phyloP scores from a whole-genome alignment of 2,329 filamentous ascomycete genomes.

The Microdochium trichocladiopsis region DNA sequence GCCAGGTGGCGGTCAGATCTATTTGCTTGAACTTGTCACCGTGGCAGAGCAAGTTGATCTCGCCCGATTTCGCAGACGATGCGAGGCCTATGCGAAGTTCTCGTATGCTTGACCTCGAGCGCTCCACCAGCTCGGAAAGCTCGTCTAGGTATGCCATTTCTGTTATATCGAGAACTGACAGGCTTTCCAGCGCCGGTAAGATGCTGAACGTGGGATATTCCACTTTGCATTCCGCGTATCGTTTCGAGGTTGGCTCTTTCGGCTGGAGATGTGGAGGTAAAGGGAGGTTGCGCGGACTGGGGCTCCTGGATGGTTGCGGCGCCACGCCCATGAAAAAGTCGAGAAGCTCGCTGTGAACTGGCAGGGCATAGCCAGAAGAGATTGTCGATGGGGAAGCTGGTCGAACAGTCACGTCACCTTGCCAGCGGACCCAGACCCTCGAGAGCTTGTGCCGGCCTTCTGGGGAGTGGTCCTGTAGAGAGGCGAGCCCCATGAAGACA shows the following conservation, averaged over 20 bases:
- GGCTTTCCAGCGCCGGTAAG: conserved; percentile 64
- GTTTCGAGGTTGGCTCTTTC: conserved; percentile 28
- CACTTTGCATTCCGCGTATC: conserved; percentile 49
- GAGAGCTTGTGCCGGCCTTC: conserved; percentile 59
- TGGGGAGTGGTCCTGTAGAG: conserved; percentile 54
- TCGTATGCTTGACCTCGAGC: conserved; percentile 56
- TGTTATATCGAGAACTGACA: conserved; percentile 76
- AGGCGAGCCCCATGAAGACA: conserved; percentile 73
- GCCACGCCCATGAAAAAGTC: conserved; percentile 13
- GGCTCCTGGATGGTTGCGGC: conserved; percentile 8
- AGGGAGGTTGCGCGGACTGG: conserved; percentile 12
- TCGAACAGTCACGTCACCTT: conserved; percentile 57
- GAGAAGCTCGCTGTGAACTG: conserved; percentile 14
- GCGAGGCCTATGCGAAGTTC: conserved; percentile 69
- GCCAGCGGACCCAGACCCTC: conserved; percentile 75
- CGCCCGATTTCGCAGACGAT: not conserved
- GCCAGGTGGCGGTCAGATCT: conserved; percentile 50
- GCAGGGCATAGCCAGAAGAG: conserved; percentile 19
- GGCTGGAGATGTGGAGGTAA: conserved; percentile 18
- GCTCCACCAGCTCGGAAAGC: conserved; percentile 69
- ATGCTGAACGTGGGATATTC: conserved; percentile 78
- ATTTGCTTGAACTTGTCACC: conserved; percentile 51
- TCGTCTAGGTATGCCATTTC: conserved; percentile 79
- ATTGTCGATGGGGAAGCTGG: conserved; percentile 11
- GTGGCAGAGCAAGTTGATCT: not conserved